These are phyloP conservation scores for Phlyctochytrium bullatum DNA, from an alignment of 192 early-diverging fungal species.

Conservation along the genomic window DNA sequence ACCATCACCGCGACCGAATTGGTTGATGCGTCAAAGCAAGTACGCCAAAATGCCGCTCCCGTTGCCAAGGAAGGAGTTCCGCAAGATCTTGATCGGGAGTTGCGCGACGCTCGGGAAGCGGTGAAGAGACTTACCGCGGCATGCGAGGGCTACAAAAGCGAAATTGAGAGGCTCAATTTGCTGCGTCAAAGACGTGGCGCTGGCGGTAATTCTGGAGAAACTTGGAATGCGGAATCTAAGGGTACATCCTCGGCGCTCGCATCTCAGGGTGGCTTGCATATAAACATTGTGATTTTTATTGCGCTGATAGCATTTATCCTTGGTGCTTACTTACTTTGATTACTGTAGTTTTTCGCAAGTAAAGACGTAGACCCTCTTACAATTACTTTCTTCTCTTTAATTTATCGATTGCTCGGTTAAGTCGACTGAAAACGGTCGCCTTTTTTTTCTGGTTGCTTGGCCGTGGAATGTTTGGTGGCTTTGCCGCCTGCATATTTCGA, in stretches of 20 bases:
- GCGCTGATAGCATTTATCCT: constrained; percentile 40
- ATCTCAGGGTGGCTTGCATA: not conserved
- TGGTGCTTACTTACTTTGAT: constrained; percentile 35
- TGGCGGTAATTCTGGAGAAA: not conserved
- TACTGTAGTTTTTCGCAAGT: not conserved
- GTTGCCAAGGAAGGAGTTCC: not conserved
- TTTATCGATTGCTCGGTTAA: not conserved
- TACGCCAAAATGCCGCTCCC: too few relatives aligned
- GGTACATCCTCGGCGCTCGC: constrained; percentile 2
- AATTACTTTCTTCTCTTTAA: not conserved
- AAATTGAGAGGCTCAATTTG: constrained; percentile 49
- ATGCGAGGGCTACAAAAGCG: constrained; percentile 55
- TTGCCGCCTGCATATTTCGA: too few relatives aligned
- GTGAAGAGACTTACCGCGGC: constrained; percentile 45
- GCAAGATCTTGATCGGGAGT: constrained; percentile 22
- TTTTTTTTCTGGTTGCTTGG: not conserved
- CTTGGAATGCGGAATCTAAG: not conserved
- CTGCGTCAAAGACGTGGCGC: constrained; percentile 38
- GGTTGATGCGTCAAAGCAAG: too few relatives aligned
- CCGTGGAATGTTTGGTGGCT: not conserved
- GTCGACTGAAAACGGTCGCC: not conserved
- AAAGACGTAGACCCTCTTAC: not conserved
- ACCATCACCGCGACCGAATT: too few relatives aligned
- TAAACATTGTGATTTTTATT: constrained; percentile 22
- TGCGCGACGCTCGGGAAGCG: constrained; percentile 38